These are phyloP conservation scores for Herpetomonas samuelpessoai DNA, from an alignment of 208 protist genomes.

Conservation along the genomic window DNA sequence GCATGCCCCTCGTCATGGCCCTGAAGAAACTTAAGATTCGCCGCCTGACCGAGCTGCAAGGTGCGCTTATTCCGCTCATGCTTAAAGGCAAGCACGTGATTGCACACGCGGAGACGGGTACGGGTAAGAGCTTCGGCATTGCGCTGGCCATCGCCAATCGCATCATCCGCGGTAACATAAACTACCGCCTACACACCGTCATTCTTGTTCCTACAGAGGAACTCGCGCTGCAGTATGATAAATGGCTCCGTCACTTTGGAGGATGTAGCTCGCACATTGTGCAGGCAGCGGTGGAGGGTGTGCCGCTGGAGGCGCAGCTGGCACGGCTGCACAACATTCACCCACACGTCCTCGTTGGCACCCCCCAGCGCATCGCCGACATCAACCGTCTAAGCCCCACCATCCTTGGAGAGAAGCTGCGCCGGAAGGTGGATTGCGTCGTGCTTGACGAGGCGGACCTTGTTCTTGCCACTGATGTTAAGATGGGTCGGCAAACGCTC, in stretches of 20 bases:
- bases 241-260: slow-evolving; percentile 85
- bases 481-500: slow-evolving; percentile 33
- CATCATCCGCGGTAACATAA: slow-evolving; percentile 76
- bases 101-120: slow-evolving; percentile 85
- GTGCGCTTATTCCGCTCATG: slow-evolving; percentile 80
- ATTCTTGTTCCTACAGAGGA: slow-evolving; percentile 86
- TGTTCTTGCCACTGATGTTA: slow-evolving; percentile 33
- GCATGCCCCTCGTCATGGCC: slow-evolving; percentile 60
- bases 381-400: slow-evolving; percentile 58
- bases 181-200: slow-evolving; percentile 88
- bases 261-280: slow-evolving; percentile 75
- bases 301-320: slow-evolving; percentile 77
- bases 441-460: slow-evolving; percentile 89
- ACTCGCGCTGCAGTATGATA: slow-evolving; percentile 87
- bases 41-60: slow-evolving; percentile 82
- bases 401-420: slow-evolving; percentile 81
- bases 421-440: slow-evolving; percentile 87
- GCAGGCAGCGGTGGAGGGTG: slow-evolving; percentile 71
- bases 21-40: slow-evolving; percentile 68
- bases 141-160: slow-evolving; percentile 83
- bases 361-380: slow-evolving; percentile 75
- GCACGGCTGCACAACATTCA: slow-evolving; percentile 86
- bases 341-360: slow-evolving; percentile 88
- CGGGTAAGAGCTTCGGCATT: slow-evolving; percentile 90
- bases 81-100: slow-evolving; percentile 89